Evolutionary conservation across 176 grass and related monocot species (phyloP), one percentile per base, ranked within the genome.

Genomic region (sorghum (Sorghum bicolor)): DNA sequence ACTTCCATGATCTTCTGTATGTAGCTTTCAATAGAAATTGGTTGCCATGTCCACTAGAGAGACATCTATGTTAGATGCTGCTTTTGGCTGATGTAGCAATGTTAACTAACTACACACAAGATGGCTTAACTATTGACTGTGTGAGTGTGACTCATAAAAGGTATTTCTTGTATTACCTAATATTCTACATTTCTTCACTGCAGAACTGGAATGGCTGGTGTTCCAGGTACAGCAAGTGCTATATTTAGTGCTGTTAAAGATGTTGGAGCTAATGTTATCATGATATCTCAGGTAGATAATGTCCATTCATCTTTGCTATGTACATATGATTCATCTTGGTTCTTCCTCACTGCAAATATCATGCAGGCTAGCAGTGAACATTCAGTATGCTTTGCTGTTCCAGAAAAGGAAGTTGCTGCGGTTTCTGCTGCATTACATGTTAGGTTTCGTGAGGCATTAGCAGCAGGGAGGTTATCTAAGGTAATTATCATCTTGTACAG

Each of bases 171-270:
- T 75, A 22, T 73, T 79, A 37, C 70, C 41, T 84, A 61, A 74
- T 83, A 58, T 17, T 63, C n/a, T 50, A 25, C 4, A 73, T 55
- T 75, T 86, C 47, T 87, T 83, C 70, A 72, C 47, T 87, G 80
- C 86, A 98, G 96, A 89, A 98, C 93, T 88, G 96, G 96, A 93
- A 98, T 98, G 96, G 96, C 96, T 47, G 96, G 96, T 74, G 93
- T 98, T 87, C 96, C 96, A 80, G 96, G 93, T 83, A 98, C 96
- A 90, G 80, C 96, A 74, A 95, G 89, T 90, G 74, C 87, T 71
- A 98, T 98, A 77, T 98, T 98, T 90, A 80, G 85, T 77, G 66
- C 87, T 90, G 93, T 90, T 38, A 98, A 95, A 90, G 93, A 95
- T 75, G 96, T 98, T 77, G 93, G 91, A 80, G 96, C 96, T 88